These are phyloP conservation scores for Lactarius sanguifluus DNA, from an alignment of 768 basidiomycete genomes.

Conservation along the genomic window DNA sequence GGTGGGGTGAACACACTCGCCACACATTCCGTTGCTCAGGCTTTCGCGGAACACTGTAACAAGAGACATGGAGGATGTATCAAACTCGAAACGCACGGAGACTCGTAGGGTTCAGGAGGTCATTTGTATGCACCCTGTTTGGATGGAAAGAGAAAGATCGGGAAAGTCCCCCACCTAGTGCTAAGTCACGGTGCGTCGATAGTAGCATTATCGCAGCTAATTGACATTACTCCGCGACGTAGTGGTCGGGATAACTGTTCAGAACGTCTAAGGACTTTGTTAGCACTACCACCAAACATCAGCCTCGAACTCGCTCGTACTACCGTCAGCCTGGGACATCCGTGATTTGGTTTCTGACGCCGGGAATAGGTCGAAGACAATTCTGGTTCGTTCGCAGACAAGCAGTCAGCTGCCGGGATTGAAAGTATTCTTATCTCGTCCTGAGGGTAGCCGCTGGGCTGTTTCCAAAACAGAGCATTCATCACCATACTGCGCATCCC, in stretches of 20 bases:
- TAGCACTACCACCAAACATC: neutral
- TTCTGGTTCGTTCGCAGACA: neutral
- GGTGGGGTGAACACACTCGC: neutral
- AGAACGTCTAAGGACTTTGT: neutral
- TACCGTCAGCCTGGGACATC: no score
- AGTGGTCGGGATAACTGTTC: constrained; percentile 6
- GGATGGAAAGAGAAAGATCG: constrained; percentile 4
- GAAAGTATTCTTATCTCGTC: neutral
- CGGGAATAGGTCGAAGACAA: no score
- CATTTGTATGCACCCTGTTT: neutral
- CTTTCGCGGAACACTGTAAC: neutral
- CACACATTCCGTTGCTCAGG: neutral
- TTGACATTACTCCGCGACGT: neutral
- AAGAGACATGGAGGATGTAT: neutral
- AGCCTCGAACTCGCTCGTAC: neutral
- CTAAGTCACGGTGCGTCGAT: constrained; percentile 8
- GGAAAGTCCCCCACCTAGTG: neutral
- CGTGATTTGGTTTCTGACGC: no score
- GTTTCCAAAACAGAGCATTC: constrained; percentile 19
- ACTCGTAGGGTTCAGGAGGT: no score
- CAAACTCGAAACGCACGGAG: no score
- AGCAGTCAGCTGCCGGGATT: no score
- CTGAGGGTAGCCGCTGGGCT: constrained; percentile 5
- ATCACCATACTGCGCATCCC: constrained; percentile 7
- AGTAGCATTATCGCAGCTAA: neutral